A percentile compares a stretch with the other conserved stretches of the same genome.
These are phyloP conservation scores for Mediolabrus comicus DNA, from an alignment of 108 stramenopile genomes.

Conservation along the genomic window DNA sequence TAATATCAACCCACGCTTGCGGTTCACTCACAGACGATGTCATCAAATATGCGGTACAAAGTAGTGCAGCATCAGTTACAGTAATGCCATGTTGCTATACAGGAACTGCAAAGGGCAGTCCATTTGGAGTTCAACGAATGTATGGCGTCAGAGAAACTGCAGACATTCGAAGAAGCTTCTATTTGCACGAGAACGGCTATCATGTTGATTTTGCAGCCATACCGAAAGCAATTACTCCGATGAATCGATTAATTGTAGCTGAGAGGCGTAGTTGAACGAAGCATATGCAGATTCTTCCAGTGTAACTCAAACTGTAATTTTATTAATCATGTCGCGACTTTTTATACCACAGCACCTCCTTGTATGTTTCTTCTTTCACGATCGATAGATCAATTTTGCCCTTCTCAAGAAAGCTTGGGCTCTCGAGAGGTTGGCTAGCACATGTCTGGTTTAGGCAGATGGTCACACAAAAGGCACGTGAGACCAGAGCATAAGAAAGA, in stretches of 20 bases:
- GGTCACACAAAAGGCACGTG: neutral
- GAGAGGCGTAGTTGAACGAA: slow-evolving; percentile 30
- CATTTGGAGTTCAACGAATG: slow-evolving; percentile 48
- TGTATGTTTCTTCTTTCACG: slow-evolving; percentile 71
- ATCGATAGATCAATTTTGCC: slow-evolving; percentile 59
- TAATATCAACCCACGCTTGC: slow-evolving; percentile 52
- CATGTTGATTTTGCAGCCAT: slow-evolving; percentile 56
- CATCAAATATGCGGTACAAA: slow-evolving; percentile 18
- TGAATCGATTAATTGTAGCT: slow-evolving; percentile 61
- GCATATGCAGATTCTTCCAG: neutral
- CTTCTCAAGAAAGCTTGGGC: slow-evolving; percentile 73
- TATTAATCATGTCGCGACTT: slow-evolving; percentile 5
- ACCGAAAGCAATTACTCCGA: slow-evolving; percentile 49
- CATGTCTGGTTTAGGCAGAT: slow-evolving; percentile 15
- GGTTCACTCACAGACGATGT: slow-evolving; percentile 50
- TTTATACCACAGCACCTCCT: slow-evolving; percentile 81
- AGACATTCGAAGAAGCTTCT: slow-evolving; percentile 40
- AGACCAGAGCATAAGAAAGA: neutral
- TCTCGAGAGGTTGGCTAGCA: slow-evolving; percentile 49
- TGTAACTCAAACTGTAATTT: neutral
- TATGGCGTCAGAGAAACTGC: slow-evolving; percentile 47
- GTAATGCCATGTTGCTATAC: slow-evolving; percentile 68
- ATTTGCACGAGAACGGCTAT: slow-evolving; percentile 36
- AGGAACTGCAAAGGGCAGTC: slow-evolving; percentile 47
- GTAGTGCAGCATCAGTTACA: slow-evolving; percentile 31